These are phyloP conservation scores for Tylopilus felleus DNA, from an alignment of 768 basidiomycete species.

Conservation along the genomic window DNA sequence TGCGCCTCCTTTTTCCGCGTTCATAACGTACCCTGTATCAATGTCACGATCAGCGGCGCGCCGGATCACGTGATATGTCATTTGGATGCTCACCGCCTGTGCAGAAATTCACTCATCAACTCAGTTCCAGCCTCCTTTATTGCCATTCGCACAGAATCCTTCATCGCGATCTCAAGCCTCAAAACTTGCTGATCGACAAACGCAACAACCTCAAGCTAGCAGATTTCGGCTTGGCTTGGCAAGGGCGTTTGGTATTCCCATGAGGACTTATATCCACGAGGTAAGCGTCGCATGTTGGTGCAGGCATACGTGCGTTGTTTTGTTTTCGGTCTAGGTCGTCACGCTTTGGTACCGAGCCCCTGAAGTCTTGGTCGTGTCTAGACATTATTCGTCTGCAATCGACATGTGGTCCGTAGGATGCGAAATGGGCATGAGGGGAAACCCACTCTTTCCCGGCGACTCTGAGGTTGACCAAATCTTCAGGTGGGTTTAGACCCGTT, in stretches of 20 bases:
- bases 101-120: constrained; percentile 95
- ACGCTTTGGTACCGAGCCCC: constrained; percentile 99
- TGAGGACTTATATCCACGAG: constrained; percentile 99
- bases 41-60: no score
- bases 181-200: constrained; percentile 91
- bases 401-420: constrained; percentile 99
- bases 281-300: constrained; percentile 41
- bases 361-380: constrained; percentile 91
- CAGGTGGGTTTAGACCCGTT: constrained; percentile 48
- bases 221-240: constrained; percentile 96
- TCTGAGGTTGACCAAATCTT: constrained; percentile 99
- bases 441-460: constrained; percentile 94
- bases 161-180: constrained; percentile 96
- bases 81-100: constrained; percentile 15
- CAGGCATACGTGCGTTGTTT: constrained; percentile 3
- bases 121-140: constrained; percentile 86
- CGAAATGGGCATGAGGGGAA: constrained; percentile 95
- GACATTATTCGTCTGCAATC: constrained; percentile 95
- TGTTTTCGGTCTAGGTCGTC: constrained; percentile 66
- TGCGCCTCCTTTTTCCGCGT: no score
- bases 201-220: constrained; percentile 91
- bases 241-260: constrained; percentile 95
- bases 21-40: no score
- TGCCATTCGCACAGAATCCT: constrained; percentile 95
- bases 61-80: constrained; percentile 31